Evolutionary conservation across 179 eudicot species (phyloP).

Genomic region (Kewa caespitosa): DNA sequence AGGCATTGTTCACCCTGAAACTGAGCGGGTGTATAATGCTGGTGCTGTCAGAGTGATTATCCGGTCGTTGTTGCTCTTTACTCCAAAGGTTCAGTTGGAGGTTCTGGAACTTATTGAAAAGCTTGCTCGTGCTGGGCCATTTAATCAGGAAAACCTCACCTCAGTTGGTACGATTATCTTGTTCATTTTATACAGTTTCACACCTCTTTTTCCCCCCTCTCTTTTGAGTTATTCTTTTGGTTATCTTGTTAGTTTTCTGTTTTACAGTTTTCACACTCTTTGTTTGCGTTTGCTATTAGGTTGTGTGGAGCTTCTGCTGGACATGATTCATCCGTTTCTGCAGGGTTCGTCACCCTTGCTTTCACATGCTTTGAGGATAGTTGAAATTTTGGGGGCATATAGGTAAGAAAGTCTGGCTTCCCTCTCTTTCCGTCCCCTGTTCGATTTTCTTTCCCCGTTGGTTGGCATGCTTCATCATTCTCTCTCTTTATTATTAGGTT

Average conservation of each 20-base stretch:
- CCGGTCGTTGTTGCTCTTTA: constrained; percentile 79
- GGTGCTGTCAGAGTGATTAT: constrained; percentile 82
- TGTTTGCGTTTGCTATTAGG: constrained; percentile 47
- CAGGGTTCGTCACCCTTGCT: constrained; percentile 80
- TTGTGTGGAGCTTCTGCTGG: constrained; percentile 94
- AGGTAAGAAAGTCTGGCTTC: constrained; percentile 46
- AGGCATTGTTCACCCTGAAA: constrained; percentile 62
- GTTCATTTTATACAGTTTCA: too few relatives aligned
- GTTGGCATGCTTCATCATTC: not conserved
- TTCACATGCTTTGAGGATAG: constrained; percentile 73
- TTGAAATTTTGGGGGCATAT: constrained; percentile 94
- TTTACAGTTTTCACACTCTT: constrained; percentile 11
- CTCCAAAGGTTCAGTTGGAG: constrained; percentile 90
- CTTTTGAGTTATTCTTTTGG: constrained; percentile 12
- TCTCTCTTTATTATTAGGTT: constrained; percentile 49
- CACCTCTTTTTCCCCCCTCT: too few relatives aligned
- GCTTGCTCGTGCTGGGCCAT: constrained; percentile 89
- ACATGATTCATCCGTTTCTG: constrained; percentile 82
- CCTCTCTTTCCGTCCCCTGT: not conserved
- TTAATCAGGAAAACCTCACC: constrained; percentile 94
- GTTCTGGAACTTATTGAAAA: constrained; percentile 76
- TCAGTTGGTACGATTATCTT: constrained; percentile 66
- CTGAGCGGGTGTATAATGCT: constrained; percentile 88
- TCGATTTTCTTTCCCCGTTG: not conserved
- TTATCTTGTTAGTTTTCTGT: not conserved